phyloP scores from a whole-genome alignment of 1,284 basidiomycete genomes.

The Sporisorium exsertum region DNA sequence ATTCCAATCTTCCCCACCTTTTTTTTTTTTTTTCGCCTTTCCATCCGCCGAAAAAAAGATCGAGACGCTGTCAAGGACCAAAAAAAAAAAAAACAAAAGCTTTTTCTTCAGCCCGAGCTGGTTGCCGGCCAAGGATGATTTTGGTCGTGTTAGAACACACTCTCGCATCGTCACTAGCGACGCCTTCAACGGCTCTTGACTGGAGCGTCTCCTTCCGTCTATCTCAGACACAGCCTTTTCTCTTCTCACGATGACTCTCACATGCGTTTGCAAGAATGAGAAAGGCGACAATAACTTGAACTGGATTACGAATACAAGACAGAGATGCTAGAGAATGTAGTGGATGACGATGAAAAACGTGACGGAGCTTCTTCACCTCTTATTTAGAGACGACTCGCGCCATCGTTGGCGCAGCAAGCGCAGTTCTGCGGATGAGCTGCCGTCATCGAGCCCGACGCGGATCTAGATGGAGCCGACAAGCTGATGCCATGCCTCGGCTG shows the following conservation, averaged over 20 bases:
- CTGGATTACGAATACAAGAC: conserved; percentile 1
- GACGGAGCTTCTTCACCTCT: neutral
- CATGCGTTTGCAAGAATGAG: neutral
- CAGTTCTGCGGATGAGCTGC: conserved; percentile 30
- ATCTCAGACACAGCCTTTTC: neutral
- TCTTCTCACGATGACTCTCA: neutral
- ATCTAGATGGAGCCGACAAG: conserved; percentile 21
- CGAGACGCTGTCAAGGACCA: neutral
- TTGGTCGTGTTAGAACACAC: neutral
- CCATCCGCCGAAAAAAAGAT: neutral
- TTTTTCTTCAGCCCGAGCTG: neutral
- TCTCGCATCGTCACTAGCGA: neutral
- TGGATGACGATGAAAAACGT: neutral
- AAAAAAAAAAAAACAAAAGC: neutral
- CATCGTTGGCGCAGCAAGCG: conserved; percentile 37
- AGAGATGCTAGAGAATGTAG: neutral
- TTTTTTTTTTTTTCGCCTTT: conserved; percentile 7
- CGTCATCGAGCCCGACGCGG: conserved; percentile 4
- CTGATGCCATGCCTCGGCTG: conserved; percentile 37
- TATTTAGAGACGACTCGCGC: conserved; percentile 32
- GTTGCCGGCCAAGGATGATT: conserved; percentile 3
- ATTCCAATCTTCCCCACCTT: conserved; percentile 10
- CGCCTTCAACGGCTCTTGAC: neutral
- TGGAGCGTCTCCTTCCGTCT: neutral
- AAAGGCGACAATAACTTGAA: neutral